phyloP scores from a whole-genome alignment of 2,329 filamentous ascomycete genomes.

The Aureobasidium sp. region DNA sequence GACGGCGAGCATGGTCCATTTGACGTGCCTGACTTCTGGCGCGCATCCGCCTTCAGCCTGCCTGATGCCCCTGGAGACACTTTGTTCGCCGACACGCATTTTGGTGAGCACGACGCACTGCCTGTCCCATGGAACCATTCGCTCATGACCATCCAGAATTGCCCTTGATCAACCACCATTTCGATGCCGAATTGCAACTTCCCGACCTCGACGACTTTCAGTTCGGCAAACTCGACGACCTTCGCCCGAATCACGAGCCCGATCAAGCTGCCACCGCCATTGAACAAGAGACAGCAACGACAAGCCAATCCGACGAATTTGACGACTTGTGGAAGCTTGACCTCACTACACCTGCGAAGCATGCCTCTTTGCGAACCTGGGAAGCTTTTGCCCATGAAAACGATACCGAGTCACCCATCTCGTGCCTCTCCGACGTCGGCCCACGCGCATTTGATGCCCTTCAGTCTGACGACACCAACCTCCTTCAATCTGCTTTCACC shows the following conservation, averaged over 20 bases:
- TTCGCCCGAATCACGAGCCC: constrained; percentile 20
- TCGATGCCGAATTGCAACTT: constrained; percentile 19
- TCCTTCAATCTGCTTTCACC: constrained; percentile 30
- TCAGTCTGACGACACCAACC: constrained; percentile 33
- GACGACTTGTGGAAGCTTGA: constrained; percentile 34
- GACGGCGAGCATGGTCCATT: constrained; percentile 15
- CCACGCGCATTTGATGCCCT: constrained; percentile 55
- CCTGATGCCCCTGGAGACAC: constrained; percentile 2
- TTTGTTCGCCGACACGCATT: constrained; percentile 8
- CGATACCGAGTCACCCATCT: constrained; percentile 26
- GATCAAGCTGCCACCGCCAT: not conserved
- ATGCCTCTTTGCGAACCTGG: constrained; percentile 54
- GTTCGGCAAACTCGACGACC: constrained; percentile 30
- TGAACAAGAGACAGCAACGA: not conserved
- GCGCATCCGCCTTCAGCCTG: constrained; percentile 2
- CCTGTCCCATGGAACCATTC: not conserved
- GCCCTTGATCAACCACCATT: constrained; percentile 6
- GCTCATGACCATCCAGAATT: constrained; percentile 3
- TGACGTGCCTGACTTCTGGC: constrained; percentile 18
- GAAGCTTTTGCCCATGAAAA: constrained; percentile 49
- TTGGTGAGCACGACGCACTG: not conserved
- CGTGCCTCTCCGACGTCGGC: constrained; percentile 62
- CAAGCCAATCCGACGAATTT: constrained; percentile 7
- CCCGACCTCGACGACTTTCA: constrained; percentile 32
- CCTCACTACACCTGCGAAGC: constrained; percentile 22